Evolutionary conservation across 1,284 basidiomycete genomes (phyloP), one percentile per base, ranked within the genome.

Genomic region (Apiotrichum mycotoxinovorans): DNA sequence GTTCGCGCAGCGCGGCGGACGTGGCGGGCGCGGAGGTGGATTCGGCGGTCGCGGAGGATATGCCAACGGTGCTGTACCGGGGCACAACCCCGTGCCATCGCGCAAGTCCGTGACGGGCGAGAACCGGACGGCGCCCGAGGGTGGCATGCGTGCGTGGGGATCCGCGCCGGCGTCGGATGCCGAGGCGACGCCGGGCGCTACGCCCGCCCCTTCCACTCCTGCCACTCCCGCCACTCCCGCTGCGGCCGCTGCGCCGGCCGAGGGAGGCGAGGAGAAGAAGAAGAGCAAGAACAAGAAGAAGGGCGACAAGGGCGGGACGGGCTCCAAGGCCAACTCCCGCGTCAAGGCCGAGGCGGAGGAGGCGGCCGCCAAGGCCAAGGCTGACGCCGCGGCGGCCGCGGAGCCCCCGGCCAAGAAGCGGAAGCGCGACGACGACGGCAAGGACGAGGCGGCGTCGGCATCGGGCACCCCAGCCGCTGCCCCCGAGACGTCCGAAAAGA

Each of bases 281-380:
- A 65, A 66, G 64, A 45, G 34, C 30, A 65, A 69, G 53, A 64
- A 66, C 62, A 68, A 68, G 65, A 71, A 67, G 51, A 75, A 73
- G 64, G 71, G 73, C 20, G 76, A 78, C 59, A 78, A 78, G 60
- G 74, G 74, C 23, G 76, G 76, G 2, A 74, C 72, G 1, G 76
- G 76, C 2, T 44, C 65, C 7, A 71, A 72, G 51, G 76, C 76
- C 23, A 76, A 76, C 58, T 71, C 73, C 18, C 46, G 52, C 71
- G 68, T 55, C 77, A 66, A 74, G 78, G 34, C 51, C 71, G 65
- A 64, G 30, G 17, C 41, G 10, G 49, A 17, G 18, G 26, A 30
- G 27, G 26, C 15, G 15, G 42, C 41, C 12, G 4, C 22, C 15
- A n/a, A 30, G 30, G 7, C 7, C 30, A 12, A 5, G 5, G 44